Percentiles rank a stretch among this genome's conserved stretches.
These are phyloP conservation scores for Acanthamoeba sp. DNA, from an alignment of 208 protist species.

Conservation along the genomic window DNA sequence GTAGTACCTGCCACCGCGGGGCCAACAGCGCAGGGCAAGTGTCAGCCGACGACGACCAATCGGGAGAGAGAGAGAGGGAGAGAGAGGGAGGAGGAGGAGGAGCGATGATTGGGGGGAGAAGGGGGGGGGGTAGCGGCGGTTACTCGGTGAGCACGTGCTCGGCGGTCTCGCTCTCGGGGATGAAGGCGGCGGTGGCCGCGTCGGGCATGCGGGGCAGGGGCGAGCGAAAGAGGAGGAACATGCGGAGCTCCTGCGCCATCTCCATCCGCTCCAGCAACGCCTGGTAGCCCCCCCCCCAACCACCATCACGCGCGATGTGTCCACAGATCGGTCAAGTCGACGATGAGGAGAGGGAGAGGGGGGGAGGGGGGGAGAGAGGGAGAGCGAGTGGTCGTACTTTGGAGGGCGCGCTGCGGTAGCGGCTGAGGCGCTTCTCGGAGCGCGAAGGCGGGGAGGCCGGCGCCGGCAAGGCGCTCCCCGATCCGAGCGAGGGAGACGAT, in stretches of 20 bases:
- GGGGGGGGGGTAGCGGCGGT: too few relatives aligned
- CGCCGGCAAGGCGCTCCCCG: background rate
- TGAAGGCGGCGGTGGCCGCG: background rate
- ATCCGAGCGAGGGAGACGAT: too few relatives aligned
- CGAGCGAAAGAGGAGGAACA: conserved; percentile 43
- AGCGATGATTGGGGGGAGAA: too few relatives aligned
- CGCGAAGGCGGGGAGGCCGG: background rate
- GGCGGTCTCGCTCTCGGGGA: background rate
- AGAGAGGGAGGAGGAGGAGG: too few relatives aligned
- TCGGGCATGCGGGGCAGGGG: background rate
- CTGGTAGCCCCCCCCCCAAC: background rate
- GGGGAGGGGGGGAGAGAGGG: too few relatives aligned
- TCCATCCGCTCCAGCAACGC: conserved; percentile 60
- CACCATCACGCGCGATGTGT: too few relatives aligned
- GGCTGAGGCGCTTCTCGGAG: conserved; percentile 40
- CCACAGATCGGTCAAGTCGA: too few relatives aligned
- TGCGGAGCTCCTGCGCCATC: conserved; percentile 34
- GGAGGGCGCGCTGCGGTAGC: conserved; percentile 42
- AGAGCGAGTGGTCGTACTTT: background rate
- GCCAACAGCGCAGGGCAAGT: too few relatives aligned
- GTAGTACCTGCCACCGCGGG: too few relatives aligned
- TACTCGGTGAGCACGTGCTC: conserved; percentile 1
- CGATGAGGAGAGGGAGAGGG: too few relatives aligned
- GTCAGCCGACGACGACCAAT: too few relatives aligned
- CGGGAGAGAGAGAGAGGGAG: too few relatives aligned